phyloP scores from a whole-genome alignment of 352 stramenopile species.

The Thraustochytrium striatum region DNA sequence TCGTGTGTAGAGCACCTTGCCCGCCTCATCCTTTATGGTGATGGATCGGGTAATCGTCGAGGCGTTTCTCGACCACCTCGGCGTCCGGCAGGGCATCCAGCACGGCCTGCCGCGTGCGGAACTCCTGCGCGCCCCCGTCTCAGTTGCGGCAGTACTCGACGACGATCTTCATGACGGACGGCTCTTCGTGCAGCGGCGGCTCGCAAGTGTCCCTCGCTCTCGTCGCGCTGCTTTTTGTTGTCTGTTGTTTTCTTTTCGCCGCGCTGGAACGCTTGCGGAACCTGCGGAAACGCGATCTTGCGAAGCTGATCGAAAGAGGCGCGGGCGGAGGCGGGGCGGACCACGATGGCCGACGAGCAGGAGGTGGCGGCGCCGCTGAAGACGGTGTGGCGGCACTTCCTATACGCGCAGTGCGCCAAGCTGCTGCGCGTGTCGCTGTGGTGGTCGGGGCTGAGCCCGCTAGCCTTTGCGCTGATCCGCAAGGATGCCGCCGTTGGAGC shows the following conservation, averaged over 20 bases:
- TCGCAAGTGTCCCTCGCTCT: background rate
- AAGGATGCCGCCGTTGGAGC: conserved; percentile 15
- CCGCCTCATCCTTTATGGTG: background rate
- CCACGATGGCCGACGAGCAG: background rate
- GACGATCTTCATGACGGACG: background rate
- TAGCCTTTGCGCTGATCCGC: conserved; percentile 12
- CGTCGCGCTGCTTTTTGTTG: background rate
- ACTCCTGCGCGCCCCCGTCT: conserved; percentile 17
- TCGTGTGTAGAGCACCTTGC: background rate
- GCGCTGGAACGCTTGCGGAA: too few species aligned
- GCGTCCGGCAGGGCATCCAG: conserved; percentile 4
- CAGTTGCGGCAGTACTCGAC: conserved; percentile 10
- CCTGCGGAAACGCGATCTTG: too few species aligned
- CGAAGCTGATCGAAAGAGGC: background rate
- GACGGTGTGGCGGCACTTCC: conserved; percentile 14
- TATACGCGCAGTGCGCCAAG: conserved; percentile 13
- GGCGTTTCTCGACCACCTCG: background rate
- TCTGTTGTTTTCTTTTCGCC: too few species aligned
- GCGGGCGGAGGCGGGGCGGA: background rate
- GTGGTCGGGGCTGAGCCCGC: conserved; percentile 25
- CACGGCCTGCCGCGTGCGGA: background rate
- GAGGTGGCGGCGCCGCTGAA: background rate
- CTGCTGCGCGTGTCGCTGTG: conserved; percentile 31
- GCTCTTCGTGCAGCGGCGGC: background rate
- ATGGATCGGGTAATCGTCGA: conserved; percentile 20